These are phyloP conservation scores for Golovinomyces cichoracearum DNA, from an alignment of 2,329 filamentous ascomycete species.

Conservation along the genomic window DNA sequence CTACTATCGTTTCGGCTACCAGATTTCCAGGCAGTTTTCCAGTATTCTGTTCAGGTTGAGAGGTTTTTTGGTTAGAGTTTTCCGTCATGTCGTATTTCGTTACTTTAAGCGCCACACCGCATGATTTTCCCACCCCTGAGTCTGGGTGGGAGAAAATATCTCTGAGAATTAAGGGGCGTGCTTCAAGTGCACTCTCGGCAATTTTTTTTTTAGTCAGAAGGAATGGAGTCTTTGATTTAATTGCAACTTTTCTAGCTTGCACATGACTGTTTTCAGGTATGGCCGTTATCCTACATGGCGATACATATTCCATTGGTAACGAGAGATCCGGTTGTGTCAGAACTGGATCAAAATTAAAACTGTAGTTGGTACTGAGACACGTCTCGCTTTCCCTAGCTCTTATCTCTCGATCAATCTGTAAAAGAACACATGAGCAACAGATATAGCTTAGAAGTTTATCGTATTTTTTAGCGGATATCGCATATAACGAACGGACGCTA, in stretches of 20 bases:
- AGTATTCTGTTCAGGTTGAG: neutral
- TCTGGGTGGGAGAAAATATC: neutral
- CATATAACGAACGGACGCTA: neutral
- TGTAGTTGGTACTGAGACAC: slow-evolving; percentile 4
- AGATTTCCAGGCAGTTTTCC: neutral
- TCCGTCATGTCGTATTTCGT: neutral
- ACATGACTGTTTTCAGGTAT: neutral
- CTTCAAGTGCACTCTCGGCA: neutral
- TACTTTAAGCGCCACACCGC: neutral
- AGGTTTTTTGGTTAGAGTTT: neutral
- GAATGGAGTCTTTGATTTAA: neutral
- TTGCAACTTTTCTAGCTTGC: neutral
- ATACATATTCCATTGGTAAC: slow-evolving; percentile 8
- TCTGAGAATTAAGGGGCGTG: neutral
- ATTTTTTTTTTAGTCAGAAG: neutral
- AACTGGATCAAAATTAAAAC: neutral
- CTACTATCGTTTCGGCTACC: neutral
- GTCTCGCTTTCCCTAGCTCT: slow-evolving; percentile 17
- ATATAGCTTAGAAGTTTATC: neutral
- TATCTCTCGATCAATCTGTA: slow-evolving; percentile 22
- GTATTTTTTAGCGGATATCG: neutral
- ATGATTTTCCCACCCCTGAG: neutral
- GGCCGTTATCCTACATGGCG: neutral
- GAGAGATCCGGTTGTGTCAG: slow-evolving; percentile 3
- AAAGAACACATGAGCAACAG: slow-evolving; percentile 19